A percentile compares a stretch with the other conserved stretches of the same genome.
phyloP scores from a whole-genome alignment of 2,329 filamentous ascomycete genomes.

The Aspergillus japonicus region DNA sequence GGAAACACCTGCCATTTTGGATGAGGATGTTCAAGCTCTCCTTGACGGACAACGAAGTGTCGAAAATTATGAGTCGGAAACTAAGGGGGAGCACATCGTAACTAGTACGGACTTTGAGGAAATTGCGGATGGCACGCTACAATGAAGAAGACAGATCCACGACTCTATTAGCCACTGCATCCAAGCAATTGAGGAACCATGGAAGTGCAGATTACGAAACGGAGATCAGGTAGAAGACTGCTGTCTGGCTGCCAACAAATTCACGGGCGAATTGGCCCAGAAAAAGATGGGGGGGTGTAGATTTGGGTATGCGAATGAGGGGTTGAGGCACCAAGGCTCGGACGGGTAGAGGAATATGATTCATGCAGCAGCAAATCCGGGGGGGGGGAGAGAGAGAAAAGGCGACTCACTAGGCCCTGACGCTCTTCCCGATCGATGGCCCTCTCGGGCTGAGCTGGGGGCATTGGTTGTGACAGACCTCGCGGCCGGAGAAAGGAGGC shows the following conservation, averaged over 20 bases:
- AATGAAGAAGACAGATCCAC: constrained; percentile 15
- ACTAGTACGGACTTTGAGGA: constrained; percentile 91
- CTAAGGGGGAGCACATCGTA: constrained; percentile 97
- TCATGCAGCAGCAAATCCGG: constrained; percentile 2
- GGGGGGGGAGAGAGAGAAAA: constrained; percentile 4
- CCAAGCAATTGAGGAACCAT: constrained; percentile 13
- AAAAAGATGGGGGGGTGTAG: neutral
- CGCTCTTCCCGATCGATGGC: constrained; percentile 51
- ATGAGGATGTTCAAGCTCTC: constrained; percentile 94
- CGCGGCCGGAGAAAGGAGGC: constrained; percentile 48
- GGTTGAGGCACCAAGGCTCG: constrained; percentile 3
- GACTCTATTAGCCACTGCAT: constrained; percentile 29
- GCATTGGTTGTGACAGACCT: constrained; percentile 41
- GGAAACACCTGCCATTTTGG: constrained; percentile 72
- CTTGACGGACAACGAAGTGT: constrained; percentile 91
- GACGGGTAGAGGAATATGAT: neutral
- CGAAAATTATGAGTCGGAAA: constrained; percentile 92
- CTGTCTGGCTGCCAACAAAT: neutral
- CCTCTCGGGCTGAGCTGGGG: constrained; percentile 42
- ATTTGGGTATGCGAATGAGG: constrained; percentile 8
- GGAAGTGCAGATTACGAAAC: constrained; percentile 11
- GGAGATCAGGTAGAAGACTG: neutral
- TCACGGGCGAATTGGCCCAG: neutral
- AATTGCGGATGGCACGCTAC: constrained; percentile 88
- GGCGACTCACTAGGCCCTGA: constrained; percentile 47